These are phyloP conservation scores for Balansia obtecta DNA, from an alignment of 2,329 filamentous ascomycete species.

Conservation along the genomic window DNA sequence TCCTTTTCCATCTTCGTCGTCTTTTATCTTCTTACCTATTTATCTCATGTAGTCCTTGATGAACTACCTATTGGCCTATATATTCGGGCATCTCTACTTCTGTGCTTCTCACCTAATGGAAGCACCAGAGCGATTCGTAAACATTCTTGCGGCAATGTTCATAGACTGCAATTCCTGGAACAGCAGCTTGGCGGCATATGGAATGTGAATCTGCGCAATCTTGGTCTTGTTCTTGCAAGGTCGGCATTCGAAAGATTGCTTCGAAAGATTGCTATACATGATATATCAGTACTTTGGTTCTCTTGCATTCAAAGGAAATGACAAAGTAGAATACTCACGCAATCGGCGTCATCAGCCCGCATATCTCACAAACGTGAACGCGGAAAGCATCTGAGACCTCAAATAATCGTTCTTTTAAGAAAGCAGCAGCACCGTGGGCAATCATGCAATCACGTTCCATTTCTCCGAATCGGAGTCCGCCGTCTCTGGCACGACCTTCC, in stretches of 20 bases:
- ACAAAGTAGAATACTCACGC: conserved; percentile 55
- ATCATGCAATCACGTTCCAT: conserved; percentile 99
- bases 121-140: conserved; percentile 71
- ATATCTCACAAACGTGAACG: conserved; percentile 97
- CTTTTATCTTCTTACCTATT: too few relatives aligned
- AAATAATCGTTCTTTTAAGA: conserved; percentile 94
- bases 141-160: conserved; percentile 98
- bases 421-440: conserved; percentile 92
- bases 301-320: not conserved
- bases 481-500: conserved; percentile 94
- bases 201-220: conserved; percentile 95
- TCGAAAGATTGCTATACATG: conserved; percentile 66
- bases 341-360: conserved; percentile 96
- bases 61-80: too few relatives aligned
- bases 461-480: conserved; percentile 97
- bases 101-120: conserved; percentile 44
- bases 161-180: conserved; percentile 97
- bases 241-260: conserved; percentile 90
- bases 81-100: too few relatives aligned
- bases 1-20: not conserved
- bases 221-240: conserved; percentile 99
- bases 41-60: too few relatives aligned
- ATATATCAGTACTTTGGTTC: conserved; percentile 19
- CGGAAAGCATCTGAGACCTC: conserved; percentile 97
- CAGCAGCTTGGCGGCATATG: conserved; percentile 91